phyloP scores from a whole-genome alignment of 2,329 filamentous ascomycete species.

The Aureobasidium uvarum region DNA sequence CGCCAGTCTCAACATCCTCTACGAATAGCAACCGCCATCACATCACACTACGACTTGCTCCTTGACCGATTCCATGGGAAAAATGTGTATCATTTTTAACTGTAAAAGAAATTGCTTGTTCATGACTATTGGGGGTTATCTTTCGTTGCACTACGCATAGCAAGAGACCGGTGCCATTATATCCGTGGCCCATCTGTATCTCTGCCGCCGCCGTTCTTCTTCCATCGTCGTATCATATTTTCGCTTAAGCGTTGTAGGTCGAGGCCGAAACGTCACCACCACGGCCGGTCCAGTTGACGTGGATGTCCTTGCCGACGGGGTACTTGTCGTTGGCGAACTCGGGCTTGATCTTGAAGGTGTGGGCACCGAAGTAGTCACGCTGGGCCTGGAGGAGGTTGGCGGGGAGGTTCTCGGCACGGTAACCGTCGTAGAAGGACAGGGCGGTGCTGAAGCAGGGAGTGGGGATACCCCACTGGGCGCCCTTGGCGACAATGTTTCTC shows the following conservation, averaged over 20 bases:
- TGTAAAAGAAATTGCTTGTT: slow-evolving; percentile 26
- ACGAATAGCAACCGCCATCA: neutral
- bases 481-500: slow-evolving; percentile 88
- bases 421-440: slow-evolving; percentile 97
- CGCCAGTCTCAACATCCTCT: neutral
- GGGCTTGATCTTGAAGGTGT: slow-evolving; percentile 56
- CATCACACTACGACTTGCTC: neutral
- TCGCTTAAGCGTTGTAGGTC: slow-evolving; percentile 86
- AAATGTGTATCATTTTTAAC: slow-evolving; percentile 18
- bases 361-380: slow-evolving; percentile 94
- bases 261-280: slow-evolving; percentile 96
- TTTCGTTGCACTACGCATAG: slow-evolving; percentile 26
- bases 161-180: slow-evolving; percentile 10
- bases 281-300: slow-evolving; percentile 99
- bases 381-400: slow-evolving; percentile 98
- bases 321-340: slow-evolving; percentile 60
- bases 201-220: slow-evolving; percentile 16
- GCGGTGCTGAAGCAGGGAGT: slow-evolving; percentile 96
- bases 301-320: slow-evolving; percentile 80
- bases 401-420: slow-evolving; percentile 94
- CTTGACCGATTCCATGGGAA: neutral
- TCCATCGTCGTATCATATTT: slow-evolving; percentile 11
- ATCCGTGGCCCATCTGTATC: slow-evolving; percentile 10
- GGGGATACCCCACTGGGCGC: slow-evolving; percentile 90
- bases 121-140: slow-evolving; percentile 22